Percentiles rank a stretch among this genome's conserved stretches.
Conservation (phyloP, 1,139 yeast species). For the Hansenula sp. region DNA sequence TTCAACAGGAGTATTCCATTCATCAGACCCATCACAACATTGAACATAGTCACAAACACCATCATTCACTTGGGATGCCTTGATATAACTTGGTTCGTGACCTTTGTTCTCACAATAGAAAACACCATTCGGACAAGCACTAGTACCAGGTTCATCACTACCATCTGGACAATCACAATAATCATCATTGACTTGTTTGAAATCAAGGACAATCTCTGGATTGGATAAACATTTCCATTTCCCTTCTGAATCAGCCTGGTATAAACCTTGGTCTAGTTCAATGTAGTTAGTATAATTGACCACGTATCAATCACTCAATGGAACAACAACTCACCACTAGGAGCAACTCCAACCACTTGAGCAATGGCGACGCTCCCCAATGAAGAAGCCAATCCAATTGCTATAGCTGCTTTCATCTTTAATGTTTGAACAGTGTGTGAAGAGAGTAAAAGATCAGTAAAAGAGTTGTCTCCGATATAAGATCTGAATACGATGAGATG, state of each 20-base stretch:
- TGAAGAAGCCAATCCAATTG: not conserved
- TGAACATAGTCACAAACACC: slow-evolving; percentile 87
- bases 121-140: slow-evolving; percentile 61
- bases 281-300: not conserved
- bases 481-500: too few relatives aligned
- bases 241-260: slow-evolving; percentile 43
- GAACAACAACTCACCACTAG: slow-evolving; percentile 2
- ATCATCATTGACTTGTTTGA: slow-evolving; percentile 74
- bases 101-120: slow-evolving; percentile 84
- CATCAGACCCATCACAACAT: slow-evolving; percentile 97
- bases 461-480: too few relatives aligned
- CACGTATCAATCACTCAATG: not conserved
- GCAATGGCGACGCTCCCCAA: not conserved
- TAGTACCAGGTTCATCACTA: slow-evolving; percentile 94
- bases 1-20: slow-evolving; percentile 37
- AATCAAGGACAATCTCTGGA: slow-evolving; percentile 56
- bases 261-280: slow-evolving; percentile 34
- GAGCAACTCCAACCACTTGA: slow-evolving; percentile 4
- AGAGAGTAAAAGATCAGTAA: too few relatives aligned
- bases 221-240: slow-evolving; percentile 69
- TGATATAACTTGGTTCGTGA: slow-evolving; percentile 51
- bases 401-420: not conserved
- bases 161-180: slow-evolving; percentile 98
- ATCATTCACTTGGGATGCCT: slow-evolving; percentile 68
- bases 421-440: too few relatives aligned